phyloP scores from a whole-genome alignment of 2,329 filamentous ascomycete species.

The Colletotrichum musicola region DNA sequence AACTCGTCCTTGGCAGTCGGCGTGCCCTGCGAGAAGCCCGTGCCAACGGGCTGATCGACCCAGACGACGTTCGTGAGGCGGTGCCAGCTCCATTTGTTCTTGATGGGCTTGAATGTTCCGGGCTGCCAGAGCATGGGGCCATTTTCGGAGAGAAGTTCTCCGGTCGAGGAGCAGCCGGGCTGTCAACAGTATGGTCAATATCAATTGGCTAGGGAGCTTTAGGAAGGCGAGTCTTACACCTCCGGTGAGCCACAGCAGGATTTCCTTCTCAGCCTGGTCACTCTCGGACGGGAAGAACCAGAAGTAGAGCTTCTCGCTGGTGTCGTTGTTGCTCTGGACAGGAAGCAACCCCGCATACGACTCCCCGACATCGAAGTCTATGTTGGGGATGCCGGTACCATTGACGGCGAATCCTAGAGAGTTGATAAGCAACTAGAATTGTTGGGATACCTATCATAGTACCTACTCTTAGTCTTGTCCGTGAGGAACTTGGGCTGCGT shows the following conservation, averaged over 20 bases:
- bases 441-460: fast-evolving
- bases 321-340: slow-evolving; percentile 57
- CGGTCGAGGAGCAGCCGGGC: slow-evolving; percentile 72
- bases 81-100: slow-evolving; percentile 80
- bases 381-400: slow-evolving; percentile 74
- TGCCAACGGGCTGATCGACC: slow-evolving; percentile 76
- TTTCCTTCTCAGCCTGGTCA: slow-evolving; percentile 64
- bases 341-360: slow-evolving; percentile 74
- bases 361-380: slow-evolving; percentile 76
- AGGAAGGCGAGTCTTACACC: slow-evolving; percentile 50
- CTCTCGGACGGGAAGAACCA: slow-evolving; percentile 75
- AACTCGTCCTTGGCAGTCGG: slow-evolving; percentile 74
- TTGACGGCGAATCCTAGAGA: slow-evolving; percentile 72
- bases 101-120: slow-evolving; percentile 74
- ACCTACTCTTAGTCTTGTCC: slow-evolving; percentile 27
- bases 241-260: slow-evolving; percentile 73
- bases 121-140: slow-evolving; percentile 79
- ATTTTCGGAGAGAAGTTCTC: slow-evolving; percentile 81
- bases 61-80: slow-evolving; percentile 83
- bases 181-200: slow-evolving; percentile 37
- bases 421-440: not conserved
- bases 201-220: not conserved
- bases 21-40: slow-evolving; percentile 76
- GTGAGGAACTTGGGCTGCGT: slow-evolving; percentile 45
- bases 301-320: slow-evolving; percentile 71